Evolutionary conservation across 2,329 filamentous ascomycete species (phyloP), one percentile per base, ranked within the genome.

Genomic region (Colletotrichum gloeosporioides): DNA sequence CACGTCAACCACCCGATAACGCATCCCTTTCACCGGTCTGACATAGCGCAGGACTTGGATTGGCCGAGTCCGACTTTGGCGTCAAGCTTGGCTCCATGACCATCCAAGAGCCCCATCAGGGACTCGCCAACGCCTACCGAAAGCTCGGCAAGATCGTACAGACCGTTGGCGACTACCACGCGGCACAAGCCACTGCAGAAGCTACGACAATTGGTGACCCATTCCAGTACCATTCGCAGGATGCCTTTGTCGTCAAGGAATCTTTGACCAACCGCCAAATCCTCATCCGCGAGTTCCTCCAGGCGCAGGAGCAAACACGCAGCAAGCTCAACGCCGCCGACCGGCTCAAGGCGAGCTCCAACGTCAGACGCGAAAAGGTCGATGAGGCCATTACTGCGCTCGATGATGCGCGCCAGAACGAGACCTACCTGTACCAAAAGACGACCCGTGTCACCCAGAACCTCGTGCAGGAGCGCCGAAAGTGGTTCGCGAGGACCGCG

Each of bases 261-360:
- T 98, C 96, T 13, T 90, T 99, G 78, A 99, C 97, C 6, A 99
- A 99, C 87, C 95, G 97, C 15, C 97, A 99, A 86, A 98, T 99
- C 78, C 91, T 99, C 25, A 94, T 98, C 59, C 95, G 97, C 75
- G 97, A 99, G 82, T 93, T 99, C 76, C 87, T 98, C 31, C 95
- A 98, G 85, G 96, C 97, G 1, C 96, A 99, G 83, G 95, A 98
- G 83, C 89, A 89, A 27, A 96, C 96, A 2, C 93, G 95, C 78
- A 95, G 92, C 85, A 97, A 96, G 84, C 91, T 97, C 53, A 92
- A 93, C 78, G 95, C 96, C 2, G 96, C 96, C 2, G 96, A 99
- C 84, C 92, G 97, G 61, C 90, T 99, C 77, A 98, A 98, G 83
- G 92, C 93, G 22, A 95, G 93, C 84, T 94, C 95, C 18, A 97